phyloP scores from a whole-genome alignment of 768 basidiomycete genomes.

The Crepidotus variabilis region DNA sequence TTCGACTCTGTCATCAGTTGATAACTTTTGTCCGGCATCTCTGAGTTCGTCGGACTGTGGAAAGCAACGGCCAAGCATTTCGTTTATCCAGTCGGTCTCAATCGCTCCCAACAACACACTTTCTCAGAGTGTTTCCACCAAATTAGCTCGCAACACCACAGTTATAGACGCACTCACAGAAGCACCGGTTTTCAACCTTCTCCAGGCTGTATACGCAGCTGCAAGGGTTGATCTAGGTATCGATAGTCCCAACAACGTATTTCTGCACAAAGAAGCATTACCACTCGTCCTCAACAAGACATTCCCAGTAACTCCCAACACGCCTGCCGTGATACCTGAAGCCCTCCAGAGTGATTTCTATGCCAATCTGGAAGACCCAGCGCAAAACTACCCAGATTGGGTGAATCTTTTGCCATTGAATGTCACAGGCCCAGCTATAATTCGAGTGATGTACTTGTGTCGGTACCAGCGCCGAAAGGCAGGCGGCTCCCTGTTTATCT shows the following conservation, averaged over 20 bases:
- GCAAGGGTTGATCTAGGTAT: conserved; percentile 21
- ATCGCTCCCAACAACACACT: background rate
- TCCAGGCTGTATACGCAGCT: conserved; percentile 18
- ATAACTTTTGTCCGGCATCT: background rate
- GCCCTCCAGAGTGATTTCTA: background rate
- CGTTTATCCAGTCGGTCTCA: background rate
- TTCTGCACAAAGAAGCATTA: conserved; percentile 12
- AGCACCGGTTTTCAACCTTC: conserved; percentile 12
- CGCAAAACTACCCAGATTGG: background rate
- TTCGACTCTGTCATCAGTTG: background rate
- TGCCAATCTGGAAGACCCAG: background rate
- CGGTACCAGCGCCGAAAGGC: conserved; percentile 12
- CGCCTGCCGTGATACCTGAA: background rate
- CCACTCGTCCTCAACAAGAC: conserved; percentile 1
- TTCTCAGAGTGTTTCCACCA: conserved; percentile 11
- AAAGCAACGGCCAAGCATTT: background rate
- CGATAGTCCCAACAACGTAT: conserved; percentile 19
- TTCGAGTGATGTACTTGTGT: conserved; percentile 19
- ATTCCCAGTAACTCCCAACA: conserved; percentile 5
- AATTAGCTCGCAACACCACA: conserved; percentile 17
- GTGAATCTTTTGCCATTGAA: conserved; percentile 6
- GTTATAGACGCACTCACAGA: conserved; percentile 14
- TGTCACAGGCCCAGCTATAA: conserved; percentile 9
- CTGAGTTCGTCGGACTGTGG: background rate
- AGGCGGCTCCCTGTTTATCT: conserved; percentile 9